These are phyloP conservation scores for Ascochyta clinopodiicola DNA, from an alignment of 2,329 filamentous ascomycete genomes.

Conservation along the genomic window DNA sequence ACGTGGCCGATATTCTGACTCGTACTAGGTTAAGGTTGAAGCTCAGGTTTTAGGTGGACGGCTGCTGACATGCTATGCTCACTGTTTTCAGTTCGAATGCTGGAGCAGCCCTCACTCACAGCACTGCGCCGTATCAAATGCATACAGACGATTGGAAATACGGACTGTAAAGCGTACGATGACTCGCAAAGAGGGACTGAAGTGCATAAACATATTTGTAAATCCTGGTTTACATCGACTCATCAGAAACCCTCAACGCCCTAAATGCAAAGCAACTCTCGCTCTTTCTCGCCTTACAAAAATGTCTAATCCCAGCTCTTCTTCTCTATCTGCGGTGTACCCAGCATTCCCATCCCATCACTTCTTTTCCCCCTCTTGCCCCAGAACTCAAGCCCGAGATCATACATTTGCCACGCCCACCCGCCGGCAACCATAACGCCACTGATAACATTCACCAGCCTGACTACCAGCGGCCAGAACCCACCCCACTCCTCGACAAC, in stretches of 20 bases:
- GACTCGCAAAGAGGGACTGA: background rate
- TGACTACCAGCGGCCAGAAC: constrained; percentile 76
- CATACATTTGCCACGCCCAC: constrained; percentile 86
- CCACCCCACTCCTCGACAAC: constrained; percentile 82
- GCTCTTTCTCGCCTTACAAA: background rate
- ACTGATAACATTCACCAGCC: constrained; percentile 87
- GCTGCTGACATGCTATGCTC: no score
- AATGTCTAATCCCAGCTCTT: constrained; percentile 14
- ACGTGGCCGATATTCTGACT: no score
- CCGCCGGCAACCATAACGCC: constrained; percentile 92
- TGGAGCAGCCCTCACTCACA: no score
- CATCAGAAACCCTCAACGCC: constrained; percentile 1
- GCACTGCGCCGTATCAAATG: background rate
- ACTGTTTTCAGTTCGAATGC: no score
- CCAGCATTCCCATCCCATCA: constrained; percentile 57
- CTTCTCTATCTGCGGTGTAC: constrained; percentile 28
- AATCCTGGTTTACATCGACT: background rate
- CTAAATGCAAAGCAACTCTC: background rate
- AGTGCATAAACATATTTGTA: background rate
- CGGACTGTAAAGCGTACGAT: background rate
- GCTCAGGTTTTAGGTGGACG: no score
- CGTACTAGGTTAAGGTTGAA: no score
- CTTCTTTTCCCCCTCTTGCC: constrained; percentile 50
- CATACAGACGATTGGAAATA: background rate
- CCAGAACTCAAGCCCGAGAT: constrained; percentile 69